Percentiles rank a stretch among this genome's conserved stretches.
phyloP scores from a whole-genome alignment of 1,284 basidiomycete genomes.

The Ganoderma leucocontextum region DNA sequence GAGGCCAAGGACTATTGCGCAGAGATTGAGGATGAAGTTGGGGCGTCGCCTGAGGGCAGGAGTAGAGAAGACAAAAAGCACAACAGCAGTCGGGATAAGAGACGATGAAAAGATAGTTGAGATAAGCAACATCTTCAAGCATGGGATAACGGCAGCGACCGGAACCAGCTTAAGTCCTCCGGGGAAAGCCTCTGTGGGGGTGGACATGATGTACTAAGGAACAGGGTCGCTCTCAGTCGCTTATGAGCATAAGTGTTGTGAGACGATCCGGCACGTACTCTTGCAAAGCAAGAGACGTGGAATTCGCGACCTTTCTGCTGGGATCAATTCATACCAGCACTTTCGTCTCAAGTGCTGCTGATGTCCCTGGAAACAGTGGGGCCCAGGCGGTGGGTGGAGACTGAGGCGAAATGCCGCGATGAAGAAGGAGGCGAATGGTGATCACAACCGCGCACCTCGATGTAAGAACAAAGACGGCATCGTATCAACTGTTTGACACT shows the following conservation, averaged over 20 bases:
- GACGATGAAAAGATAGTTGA: conserved; percentile 26
- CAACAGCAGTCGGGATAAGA: conserved; percentile 33
- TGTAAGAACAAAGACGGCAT: background rate
- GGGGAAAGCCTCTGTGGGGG: background rate
- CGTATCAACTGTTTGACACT: background rate
- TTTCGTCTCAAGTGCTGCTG: background rate
- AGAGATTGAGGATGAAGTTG: conserved; percentile 40
- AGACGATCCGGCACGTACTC: background rate
- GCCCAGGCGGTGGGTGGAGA: background rate
- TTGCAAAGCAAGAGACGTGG: background rate
- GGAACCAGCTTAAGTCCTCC: background rate
- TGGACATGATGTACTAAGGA: background rate
- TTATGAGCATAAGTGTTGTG: background rate
- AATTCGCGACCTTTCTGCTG: background rate
- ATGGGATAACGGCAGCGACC: background rate
- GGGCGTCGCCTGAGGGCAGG: conserved; percentile 32
- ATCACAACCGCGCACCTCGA: background rate
- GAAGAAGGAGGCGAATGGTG: background rate
- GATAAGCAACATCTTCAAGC: conserved; percentile 26
- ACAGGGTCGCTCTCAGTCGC: background rate
- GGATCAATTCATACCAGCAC: background rate
- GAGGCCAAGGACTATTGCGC: conserved; percentile 31
- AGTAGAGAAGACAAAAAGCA: conserved; percentile 38
- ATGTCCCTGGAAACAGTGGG: background rate
- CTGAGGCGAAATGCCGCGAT: background rate